Conservation (phyloP, 2,329 filamentous ascomycete species). For the Pezicula radicicola region DNA sequence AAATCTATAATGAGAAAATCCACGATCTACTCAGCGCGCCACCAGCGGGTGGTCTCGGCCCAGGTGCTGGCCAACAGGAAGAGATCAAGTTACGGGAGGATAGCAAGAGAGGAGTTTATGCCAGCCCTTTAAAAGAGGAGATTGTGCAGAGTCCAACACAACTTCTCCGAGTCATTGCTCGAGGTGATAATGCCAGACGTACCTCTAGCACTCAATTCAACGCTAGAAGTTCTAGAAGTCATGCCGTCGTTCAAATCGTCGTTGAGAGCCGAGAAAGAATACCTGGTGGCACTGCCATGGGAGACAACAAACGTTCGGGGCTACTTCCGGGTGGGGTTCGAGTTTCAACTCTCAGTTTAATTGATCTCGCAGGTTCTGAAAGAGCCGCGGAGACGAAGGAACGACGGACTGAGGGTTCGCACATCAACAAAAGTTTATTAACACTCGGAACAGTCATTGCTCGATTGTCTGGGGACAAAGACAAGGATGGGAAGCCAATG, state of each 20-base stretch:
- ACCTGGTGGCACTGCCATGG: slow-evolving; percentile 43
- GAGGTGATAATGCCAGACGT: slow-evolving; percentile 85
- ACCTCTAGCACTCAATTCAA: slow-evolving; percentile 98
- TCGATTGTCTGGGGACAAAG: slow-evolving; percentile 84
- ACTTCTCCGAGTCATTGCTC: slow-evolving; percentile 87
- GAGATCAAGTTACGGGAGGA: slow-evolving; percentile 98
- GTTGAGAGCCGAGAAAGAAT: slow-evolving; percentile 92
- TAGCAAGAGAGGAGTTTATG: slow-evolving; percentile 93
- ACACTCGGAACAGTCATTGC: slow-evolving; percentile 95
- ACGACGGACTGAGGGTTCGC: slow-evolving; percentile 87
- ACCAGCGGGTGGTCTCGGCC: slow-evolving; percentile 50
- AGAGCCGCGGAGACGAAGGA: slow-evolving; percentile 95
- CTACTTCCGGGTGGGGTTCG: slow-evolving; percentile 84
- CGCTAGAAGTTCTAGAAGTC: slow-evolving; percentile 91
- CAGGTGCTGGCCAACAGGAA: slow-evolving; percentile 62
- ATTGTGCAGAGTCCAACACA: slow-evolving; percentile 98
- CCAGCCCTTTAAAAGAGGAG: slow-evolving; percentile 92
- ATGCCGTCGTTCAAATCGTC: slow-evolving; percentile 97
- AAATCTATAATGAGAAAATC: slow-evolving; percentile 98
- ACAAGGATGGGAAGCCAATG: slow-evolving; percentile 67
- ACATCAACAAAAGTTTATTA: slow-evolving; percentile 97
- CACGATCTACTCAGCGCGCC: slow-evolving; percentile 86
- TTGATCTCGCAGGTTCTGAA: slow-evolving; percentile 94
- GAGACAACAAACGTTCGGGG: slow-evolving; percentile 64
- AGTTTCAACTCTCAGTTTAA: slow-evolving; percentile 91